Evolutionary conservation across 805 yeast genomes (phyloP), one percentile per base, ranked within the genome.

Genomic region (Pichia exigua): DNA sequence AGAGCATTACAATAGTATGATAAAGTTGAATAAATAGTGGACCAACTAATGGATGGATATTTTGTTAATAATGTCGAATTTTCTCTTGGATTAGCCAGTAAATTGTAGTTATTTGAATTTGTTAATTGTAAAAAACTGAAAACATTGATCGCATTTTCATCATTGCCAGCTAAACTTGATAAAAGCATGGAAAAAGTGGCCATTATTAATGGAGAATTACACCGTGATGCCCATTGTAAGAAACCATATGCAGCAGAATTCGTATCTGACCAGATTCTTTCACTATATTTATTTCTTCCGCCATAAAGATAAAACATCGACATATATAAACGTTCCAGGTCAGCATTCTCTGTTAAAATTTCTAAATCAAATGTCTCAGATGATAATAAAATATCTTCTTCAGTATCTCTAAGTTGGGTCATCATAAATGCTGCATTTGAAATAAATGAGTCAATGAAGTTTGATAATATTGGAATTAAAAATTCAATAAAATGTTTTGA

Each of bases 291-390:
- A 0, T 83, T 80, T 51, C 95, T 73, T 18, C 78, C 74, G 27
- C 77, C 71, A 64, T 85, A 90, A 9, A 88, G 73, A 63, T 78
- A 86, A 43, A 83, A 83, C 53, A 88, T 73, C 3, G 92, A 76
- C 56, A 91, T 63, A 61, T 88, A 91, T 61, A 92, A 87, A 55
- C 96, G 74, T 65, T 94, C 99, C 40, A 94, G 70, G 57, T 94
- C 97, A 0, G 92, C 87, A 59, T 83, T 81, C 26, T 84, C 80
- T 1, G 88, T 76, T 20, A 86, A 74, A 48, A 75, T 81, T 55
- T 83, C 88, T 40, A 84, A 66, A 51, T 79, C 75, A 21, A 82
- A 66, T 40, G 73, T 77, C 50, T 77, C 81, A 38, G 68, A 63
- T 0, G 89, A 81, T 20, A 85, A 65, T 21, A 85, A 61, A 28